A percentile compares a stretch with the other conserved stretches of the same genome.
Evolutionary conservation across 805 yeast genomes (phyloP).

Genomic region (Barnettozyma sp.): DNA sequence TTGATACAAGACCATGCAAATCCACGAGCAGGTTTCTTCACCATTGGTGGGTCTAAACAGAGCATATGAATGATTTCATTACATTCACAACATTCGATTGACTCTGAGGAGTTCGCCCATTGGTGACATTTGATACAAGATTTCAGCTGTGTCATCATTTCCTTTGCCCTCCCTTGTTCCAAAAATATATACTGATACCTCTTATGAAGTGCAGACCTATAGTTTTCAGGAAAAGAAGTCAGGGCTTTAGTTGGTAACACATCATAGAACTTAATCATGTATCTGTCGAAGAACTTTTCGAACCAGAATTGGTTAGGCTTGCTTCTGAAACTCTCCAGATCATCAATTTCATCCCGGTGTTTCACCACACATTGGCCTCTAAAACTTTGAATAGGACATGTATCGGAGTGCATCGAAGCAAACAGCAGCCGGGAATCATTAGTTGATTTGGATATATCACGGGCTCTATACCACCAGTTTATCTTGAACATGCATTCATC

Average conservation of each 20-base stretch:
- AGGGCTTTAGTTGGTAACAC: constrained; percentile 58
- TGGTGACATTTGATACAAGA: constrained; percentile 73
- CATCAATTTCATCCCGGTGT: constrained; percentile 59
- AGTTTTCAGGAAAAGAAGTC: constrained; percentile 51
- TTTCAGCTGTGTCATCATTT: constrained; percentile 54
- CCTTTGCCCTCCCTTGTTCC: constrained; percentile 60
- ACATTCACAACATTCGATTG: constrained; percentile 79
- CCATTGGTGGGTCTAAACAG: constrained; percentile 80
- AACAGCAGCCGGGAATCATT: constrained; percentile 69
- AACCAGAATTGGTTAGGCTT: constrained; percentile 74
- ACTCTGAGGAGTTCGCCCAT: constrained; percentile 74
- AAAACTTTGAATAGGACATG: constrained; percentile 67
- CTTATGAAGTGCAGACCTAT: constrained; percentile 53
- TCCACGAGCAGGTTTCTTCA: constrained; percentile 76
- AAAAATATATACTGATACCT: constrained; percentile 69
- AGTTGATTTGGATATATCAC: constrained; percentile 66
- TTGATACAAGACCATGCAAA: constrained; percentile 86
- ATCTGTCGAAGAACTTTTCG: constrained; percentile 77
- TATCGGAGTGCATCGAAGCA: constrained; percentile 82
- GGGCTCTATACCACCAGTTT: constrained; percentile 88
- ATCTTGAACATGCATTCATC: constrained; percentile 55
- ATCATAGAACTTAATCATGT: constrained; percentile 77
- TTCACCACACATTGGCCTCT: constrained; percentile 71
- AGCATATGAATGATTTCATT: constrained; percentile 63
- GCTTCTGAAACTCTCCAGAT: constrained; percentile 41